A percentile compares a stretch with the other conserved stretches of the same genome.
Conservation (phyloP, 495 filamentous ascomycete genomes). For the Patellaria atrata region DNA sequence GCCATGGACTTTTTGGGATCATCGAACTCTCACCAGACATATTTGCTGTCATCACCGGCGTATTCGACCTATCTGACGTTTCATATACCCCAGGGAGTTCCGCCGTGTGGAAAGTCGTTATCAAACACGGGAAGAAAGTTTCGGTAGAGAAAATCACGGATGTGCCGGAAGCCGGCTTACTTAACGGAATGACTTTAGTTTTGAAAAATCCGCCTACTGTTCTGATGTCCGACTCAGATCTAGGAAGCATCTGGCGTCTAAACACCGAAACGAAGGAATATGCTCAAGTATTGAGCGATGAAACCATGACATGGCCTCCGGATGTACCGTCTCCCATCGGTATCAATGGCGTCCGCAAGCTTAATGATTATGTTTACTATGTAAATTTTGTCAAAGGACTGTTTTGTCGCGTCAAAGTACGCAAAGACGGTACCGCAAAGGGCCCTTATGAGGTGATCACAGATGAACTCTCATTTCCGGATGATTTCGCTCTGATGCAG, state of each 20-base stretch:
- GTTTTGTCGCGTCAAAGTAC: constrained; percentile 2
- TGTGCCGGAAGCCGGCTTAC: background rate
- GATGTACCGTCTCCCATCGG: background rate
- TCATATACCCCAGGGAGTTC: background rate
- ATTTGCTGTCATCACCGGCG: constrained; percentile 4
- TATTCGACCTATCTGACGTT: background rate
- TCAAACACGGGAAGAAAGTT: background rate
- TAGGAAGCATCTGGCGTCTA: background rate
- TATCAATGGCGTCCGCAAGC: constrained; percentile 6
- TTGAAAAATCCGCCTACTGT: constrained; percentile 2
- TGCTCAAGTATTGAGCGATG: background rate
- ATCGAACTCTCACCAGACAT: constrained; percentile 2
- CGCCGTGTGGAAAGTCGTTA: constrained; percentile 6
- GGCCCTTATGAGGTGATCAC: background rate
- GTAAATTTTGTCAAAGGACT: background rate
- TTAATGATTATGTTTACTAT: constrained; percentile 4
- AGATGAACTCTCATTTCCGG: background rate
- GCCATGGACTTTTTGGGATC: constrained; percentile 4
- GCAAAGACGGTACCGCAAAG: background rate
- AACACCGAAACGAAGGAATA: background rate
- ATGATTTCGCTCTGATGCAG: constrained; percentile 3
- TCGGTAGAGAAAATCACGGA: constrained; percentile 3
- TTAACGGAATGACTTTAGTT: constrained; percentile 6
- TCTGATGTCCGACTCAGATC: constrained; percentile 4
- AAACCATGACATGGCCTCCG: background rate